Evolutionary conservation across 352 stramenopile genomes (phyloP).

Genomic region (Phytophthora pseudosyringae): DNA sequence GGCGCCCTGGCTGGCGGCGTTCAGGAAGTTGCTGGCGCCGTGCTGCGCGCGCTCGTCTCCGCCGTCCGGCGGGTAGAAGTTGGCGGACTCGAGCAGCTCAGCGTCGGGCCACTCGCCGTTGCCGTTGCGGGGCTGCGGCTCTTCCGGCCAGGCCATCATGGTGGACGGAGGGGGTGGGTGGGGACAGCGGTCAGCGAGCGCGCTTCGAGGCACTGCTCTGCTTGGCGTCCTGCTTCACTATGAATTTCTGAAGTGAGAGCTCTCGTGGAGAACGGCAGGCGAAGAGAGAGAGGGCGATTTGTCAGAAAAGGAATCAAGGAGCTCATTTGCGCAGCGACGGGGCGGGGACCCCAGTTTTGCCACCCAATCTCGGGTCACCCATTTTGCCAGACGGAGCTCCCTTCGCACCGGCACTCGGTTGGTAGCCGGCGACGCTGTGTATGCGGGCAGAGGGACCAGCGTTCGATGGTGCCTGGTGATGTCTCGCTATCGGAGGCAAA

Average conservation of each 20-base stretch:
- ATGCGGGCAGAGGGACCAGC: no score
- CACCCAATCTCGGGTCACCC: neutral
- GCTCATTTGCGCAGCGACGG: slow-evolving; percentile 8
- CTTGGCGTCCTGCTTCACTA: slow-evolving; percentile 10
- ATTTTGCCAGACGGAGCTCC: no score
- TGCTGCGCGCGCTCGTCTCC: slow-evolving; percentile 40
- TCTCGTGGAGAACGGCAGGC: neutral
- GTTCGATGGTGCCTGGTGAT: no score
- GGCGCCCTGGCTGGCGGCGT: slow-evolving; percentile 11
- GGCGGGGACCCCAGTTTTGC: neutral
- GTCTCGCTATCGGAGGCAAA: no score
- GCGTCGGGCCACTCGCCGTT: slow-evolving; percentile 29
- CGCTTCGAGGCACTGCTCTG: neutral
- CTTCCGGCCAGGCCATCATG: slow-evolving; percentile 50
- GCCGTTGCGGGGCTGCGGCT: slow-evolving; percentile 24
- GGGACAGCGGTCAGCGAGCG: slow-evolving; percentile 1
- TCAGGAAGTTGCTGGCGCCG: slow-evolving; percentile 34
- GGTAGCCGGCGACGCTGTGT: no score
- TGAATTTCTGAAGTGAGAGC: slow-evolving; percentile 38
- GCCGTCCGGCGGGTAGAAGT: slow-evolving; percentile 25
- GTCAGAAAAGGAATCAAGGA: slow-evolving; percentile 26
- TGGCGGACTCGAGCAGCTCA: slow-evolving; percentile 33
- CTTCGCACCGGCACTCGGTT: no score
- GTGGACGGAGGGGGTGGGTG: neutral
- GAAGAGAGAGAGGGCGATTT: slow-evolving; percentile 18